A percentile compares a stretch with the other conserved stretches of the same genome.
Evolutionary conservation across 306 rosid species (phyloP).

Genomic region (Vachellia pachyceras): DNA sequence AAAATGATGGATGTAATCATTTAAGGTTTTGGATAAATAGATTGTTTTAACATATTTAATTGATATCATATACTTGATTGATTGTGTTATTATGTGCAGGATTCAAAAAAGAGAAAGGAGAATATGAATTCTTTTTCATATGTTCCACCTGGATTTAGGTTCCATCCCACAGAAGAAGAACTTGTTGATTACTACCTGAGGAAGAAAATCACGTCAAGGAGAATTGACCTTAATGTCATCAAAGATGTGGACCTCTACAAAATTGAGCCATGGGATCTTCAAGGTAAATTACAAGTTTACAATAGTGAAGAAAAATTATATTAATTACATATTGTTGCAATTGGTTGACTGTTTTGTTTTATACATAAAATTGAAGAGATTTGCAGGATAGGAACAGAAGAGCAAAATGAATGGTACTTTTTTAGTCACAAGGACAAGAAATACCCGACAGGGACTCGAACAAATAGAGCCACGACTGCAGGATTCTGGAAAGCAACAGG

Average conservation of each 20-base stretch:
- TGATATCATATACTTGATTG: neutral
- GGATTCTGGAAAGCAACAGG: conserved; percentile 99
- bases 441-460: conserved; percentile 96
- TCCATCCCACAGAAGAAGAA: conserved; percentile 97
- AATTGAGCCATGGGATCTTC: conserved; percentile 98
- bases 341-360: neutral
- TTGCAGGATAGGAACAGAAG: conserved; percentile 90
- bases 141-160: conserved; percentile 96
- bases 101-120: conserved; percentile 8
- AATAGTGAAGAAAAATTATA: neutral
- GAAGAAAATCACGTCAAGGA: conserved; percentile 71
- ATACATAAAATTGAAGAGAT: conserved; percentile 50
- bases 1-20: neutral
- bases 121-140: conserved; percentile 67
- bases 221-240: conserved; percentile 85
- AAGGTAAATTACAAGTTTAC: conserved; percentile 53
- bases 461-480: conserved; percentile 91
- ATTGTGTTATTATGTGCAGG: conserved; percentile 47
- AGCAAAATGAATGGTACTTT: conserved; percentile 89
- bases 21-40: neutral
- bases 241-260: conserved; percentile 94
- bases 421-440: conserved; percentile 96
- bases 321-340: neutral
- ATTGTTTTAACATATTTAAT: too few species aligned
- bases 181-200: conserved; percentile 95